These are phyloP conservation scores for Stygiomarasmius scandens DNA, from an alignment of 1,284 basidiomycete species.

Conservation along the genomic window DNA sequence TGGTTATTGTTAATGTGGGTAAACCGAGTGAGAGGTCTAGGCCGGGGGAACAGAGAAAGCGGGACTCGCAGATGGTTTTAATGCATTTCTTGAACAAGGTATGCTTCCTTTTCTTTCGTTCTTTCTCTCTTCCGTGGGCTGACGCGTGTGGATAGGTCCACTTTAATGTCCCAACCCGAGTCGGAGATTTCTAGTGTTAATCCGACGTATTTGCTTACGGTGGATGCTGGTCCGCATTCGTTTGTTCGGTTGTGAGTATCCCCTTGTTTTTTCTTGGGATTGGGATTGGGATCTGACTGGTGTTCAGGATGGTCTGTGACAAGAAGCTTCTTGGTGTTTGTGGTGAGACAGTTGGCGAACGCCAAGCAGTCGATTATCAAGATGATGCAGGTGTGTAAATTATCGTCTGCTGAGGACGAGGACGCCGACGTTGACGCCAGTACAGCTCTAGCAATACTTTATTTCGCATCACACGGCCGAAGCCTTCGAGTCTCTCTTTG, in stretches of 20 bases:
- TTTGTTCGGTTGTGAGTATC: conserved; percentile 94
- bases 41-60: conserved; percentile 97
- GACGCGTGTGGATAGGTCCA: conserved; percentile 72
- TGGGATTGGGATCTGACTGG: conserved; percentile 97
- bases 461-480: too few relatives aligned
- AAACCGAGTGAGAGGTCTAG: too few relatives aligned
- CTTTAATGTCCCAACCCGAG: conserved; percentile 95
- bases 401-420: too few relatives aligned
- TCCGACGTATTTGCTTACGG: conserved; percentile 92
- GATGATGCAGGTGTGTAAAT: too few relatives aligned
- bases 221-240: conserved; percentile 99
- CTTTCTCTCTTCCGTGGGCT: conserved; percentile 5
- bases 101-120: conserved; percentile 17
- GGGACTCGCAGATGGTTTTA: conserved; percentile 94
- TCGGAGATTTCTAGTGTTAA: conserved; percentile 98
- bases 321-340: too few relatives aligned
- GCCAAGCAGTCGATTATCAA: too few relatives aligned
- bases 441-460: too few relatives aligned
- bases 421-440: too few relatives aligned
- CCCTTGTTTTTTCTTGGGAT: conserved; percentile 99
- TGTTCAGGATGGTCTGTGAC: too few relatives aligned
- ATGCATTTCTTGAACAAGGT: conserved; percentile 99
- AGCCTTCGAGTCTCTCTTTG: too few relatives aligned
- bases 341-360: too few relatives aligned
- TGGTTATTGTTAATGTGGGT: too few relatives aligned